Base-by-base conservation (phyloP, 345 rosid species). In the Turnera subulata region DNA sequence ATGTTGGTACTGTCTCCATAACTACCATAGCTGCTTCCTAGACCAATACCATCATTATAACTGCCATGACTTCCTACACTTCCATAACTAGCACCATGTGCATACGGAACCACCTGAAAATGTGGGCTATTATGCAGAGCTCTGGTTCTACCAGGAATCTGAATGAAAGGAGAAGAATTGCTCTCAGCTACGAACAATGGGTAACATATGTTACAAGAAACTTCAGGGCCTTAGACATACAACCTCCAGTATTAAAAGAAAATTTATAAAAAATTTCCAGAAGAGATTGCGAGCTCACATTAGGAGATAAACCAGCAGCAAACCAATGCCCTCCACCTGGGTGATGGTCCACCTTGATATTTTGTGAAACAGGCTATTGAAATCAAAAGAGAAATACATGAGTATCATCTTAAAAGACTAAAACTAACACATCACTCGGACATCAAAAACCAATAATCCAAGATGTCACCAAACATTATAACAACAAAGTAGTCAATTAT, bases 281-380 rank as follows among this genome's bases (percentile, higher is more conserved):
- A 57, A 58, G 61, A 63, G 50, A 50, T 35, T 64, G 54, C 40
- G 65, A 59, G 54, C 87, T 84, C 76, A 93, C 99, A 72, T 85
- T 81, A 55, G 99, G 99, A 72, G 99, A 93, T 66, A 93, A 94
- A 62, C 99, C 99, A 72, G 99, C 97, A 63, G 99, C 95, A 78
- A 89, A 87, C 99, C 99, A 93, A 76, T 93, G 97, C 72, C 99
- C 99, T 55, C 96, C 96, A 56, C 96, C 97, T 49, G 96, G 97
- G 67, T 89, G 96, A 89, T 93, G 99, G 56, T 89, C 91, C 71
- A 93, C 96, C 78, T 84, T 93, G 60, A 85, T 62, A 73, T 82
- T 93, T 77, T 87, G 99, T 61, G 81, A 61, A 63, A 93, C 97
- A 66, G 86, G 84, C 99, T 93, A 61, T 57, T 56, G 42, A 43